A percentile compares a stretch with the other conserved stretches of the same genome.
These are phyloP conservation scores for Themeda triandra DNA, from an alignment of 176 grass and related monocot species.

Conservation along the genomic window DNA sequence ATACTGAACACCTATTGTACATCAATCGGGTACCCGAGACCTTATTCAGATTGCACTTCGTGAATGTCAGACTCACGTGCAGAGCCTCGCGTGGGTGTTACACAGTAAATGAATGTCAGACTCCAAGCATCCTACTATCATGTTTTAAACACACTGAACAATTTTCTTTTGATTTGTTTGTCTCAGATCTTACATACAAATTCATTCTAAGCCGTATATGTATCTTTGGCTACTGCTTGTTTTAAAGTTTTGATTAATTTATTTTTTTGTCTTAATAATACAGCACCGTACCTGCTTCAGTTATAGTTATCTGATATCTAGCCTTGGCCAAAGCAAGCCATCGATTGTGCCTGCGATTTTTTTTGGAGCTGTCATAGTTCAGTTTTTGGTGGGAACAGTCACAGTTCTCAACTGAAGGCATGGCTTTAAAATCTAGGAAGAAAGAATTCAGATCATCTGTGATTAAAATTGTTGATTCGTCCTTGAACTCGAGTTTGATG, in stretches of 20 bases:
- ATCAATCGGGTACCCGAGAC: not conserved
- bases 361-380: conserved; percentile 14
- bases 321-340: not conserved
- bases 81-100: too few relatives aligned
- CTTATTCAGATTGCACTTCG: not conserved
- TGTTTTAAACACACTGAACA: not conserved
- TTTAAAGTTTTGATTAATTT: not conserved
- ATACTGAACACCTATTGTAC: not conserved
- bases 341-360: conserved; percentile 1
- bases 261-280: not conserved
- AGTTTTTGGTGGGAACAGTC: not conserved
- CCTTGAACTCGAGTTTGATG: conserved; percentile 1
- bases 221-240: not conserved
- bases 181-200: not conserved
- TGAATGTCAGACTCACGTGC: too few relatives aligned
- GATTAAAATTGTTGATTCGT: conserved; percentile 25
- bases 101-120: not conserved
- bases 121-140: conserved; percentile 5
- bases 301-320: not conserved
- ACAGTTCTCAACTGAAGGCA: conserved; percentile 18
- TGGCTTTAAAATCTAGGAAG: conserved; percentile 46
- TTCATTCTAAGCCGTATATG: not conserved
- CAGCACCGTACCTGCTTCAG: not conserved
- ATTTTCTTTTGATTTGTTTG: not conserved
- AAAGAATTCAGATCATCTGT: conserved; percentile 33